Conservation (phyloP, 1,284 basidiomycete genomes). For the Lentinus polychrous region DNA sequence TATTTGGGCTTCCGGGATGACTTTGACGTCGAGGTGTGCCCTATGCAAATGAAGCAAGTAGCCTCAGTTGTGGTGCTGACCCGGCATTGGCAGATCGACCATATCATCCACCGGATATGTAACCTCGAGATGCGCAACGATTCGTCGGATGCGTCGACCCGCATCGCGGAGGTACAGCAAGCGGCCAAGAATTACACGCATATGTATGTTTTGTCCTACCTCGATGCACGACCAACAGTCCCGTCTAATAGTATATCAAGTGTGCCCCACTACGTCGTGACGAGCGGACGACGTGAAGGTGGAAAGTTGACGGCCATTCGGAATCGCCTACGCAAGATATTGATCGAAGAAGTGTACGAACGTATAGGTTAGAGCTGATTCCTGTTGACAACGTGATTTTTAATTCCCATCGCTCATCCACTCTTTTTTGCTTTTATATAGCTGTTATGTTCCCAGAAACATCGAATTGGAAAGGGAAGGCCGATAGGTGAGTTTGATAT, state of each 20-base stretch:
- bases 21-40: constrained; percentile 36
- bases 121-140: constrained; percentile 36
- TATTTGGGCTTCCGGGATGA: constrained; percentile 56
- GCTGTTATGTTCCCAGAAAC: constrained; percentile 54
- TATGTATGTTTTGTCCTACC: constrained; percentile 35
- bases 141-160: constrained; percentile 23
- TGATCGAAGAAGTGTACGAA: constrained; percentile 53
- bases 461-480: constrained; percentile 44
- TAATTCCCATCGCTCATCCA: not conserved
- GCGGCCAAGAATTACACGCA: constrained; percentile 45
- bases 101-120: constrained; percentile 46
- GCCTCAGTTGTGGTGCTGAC: not conserved
- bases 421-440: constrained; percentile 14
- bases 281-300: constrained; percentile 32
- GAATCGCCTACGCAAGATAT: constrained; percentile 37
- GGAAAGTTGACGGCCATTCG: constrained; percentile 28
- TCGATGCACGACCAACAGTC: not conserved
- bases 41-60: constrained; percentile 44
- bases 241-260: constrained; percentile 23
- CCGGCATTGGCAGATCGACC: constrained; percentile 22
- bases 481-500: constrained; percentile 37
- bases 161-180: constrained; percentile 35
- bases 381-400: too few species aligned
- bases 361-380: too few species aligned
- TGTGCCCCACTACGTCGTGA: constrained; percentile 53